Base-by-base conservation (phyloP, 768 basidiomycete genomes). In the Gloeostereum incarnatum region DNA sequence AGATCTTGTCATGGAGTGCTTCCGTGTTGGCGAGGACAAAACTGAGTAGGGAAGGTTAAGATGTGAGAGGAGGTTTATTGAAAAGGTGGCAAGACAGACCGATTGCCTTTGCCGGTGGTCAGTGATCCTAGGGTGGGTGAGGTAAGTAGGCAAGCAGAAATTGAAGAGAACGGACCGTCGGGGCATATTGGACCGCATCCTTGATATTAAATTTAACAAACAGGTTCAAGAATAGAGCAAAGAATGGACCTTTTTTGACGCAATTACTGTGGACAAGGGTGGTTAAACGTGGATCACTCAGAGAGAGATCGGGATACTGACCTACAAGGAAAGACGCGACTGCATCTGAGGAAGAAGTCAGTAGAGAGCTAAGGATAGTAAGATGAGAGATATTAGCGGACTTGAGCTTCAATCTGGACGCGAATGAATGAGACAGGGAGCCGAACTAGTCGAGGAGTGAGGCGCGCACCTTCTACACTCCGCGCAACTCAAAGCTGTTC, bases 1-100 rank as follows among this genome's bases (percentile, higher is more conserved):
- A 68, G 32, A 82, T 82, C 56, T 80, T 82, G 42, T 80, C 78
- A 44, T 82, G 81, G 7, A 81, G 67, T 6, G 60, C 68, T 54
- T 81, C 78, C 23, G 79, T 81, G 47, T 81, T 81, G 14, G 80
- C 80, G 8, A 83, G 66, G 22, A 82, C 79, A 45, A 81, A 81
- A 50, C 80, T 80, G 40, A 21, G 23, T n/a, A n/a, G n/a, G 6
- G 20, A 16, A 13, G 17, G 6, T 32, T 5, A 24, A 14, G 18
- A 26, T 6, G 8, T 11, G 21, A 17, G 33, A 34, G 33, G 29
- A 17, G 10, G 25, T 3, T 23, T 21, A 27, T 25, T 34, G 32
- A 38, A 43, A 42, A 35, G 27, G n/a, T 22, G 23, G 24, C 31
- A 27, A 23, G 16, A 43, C 51, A 35, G 48, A 78, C 80, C 80